Percentiles rank a stretch among this genome's conserved stretches.
These are phyloP conservation scores for Boletus sp. DNA, from an alignment of 768 basidiomycete species.

Conservation along the genomic window DNA sequence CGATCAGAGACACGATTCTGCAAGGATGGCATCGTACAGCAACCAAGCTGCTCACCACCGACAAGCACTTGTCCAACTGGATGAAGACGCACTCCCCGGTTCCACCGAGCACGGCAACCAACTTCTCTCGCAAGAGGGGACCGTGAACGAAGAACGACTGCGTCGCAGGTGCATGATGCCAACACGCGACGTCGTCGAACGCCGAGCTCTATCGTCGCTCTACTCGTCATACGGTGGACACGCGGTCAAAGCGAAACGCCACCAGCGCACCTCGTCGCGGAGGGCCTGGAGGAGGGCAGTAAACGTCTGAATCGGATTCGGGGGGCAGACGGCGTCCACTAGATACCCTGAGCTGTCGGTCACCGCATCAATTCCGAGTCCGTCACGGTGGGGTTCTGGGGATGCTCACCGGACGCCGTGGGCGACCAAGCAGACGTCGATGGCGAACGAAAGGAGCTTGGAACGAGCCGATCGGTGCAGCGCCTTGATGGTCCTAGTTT, in stretches of 20 bases:
- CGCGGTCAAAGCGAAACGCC: slow-evolving; percentile 6
- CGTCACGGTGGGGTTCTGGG: neutral
- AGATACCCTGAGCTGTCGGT: slow-evolving; percentile 42
- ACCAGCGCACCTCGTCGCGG: slow-evolving; percentile 34
- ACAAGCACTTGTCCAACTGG: slow-evolving; percentile 12
- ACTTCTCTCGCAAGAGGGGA: slow-evolving; percentile 13
- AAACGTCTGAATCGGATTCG: slow-evolving; percentile 34
- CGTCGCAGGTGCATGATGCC: slow-evolving; percentile 44
- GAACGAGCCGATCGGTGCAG: slow-evolving; percentile 7
- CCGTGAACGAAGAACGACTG: slow-evolving; percentile 59
- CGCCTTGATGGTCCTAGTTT: slow-evolving; percentile 3
- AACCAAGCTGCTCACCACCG: slow-evolving; percentile 18
- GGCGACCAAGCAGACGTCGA: slow-evolving; percentile 43
- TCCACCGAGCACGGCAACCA: slow-evolving; percentile 4
- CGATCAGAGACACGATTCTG: neutral
- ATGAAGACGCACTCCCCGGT: slow-evolving; percentile 17
- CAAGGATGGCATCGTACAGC: neutral
- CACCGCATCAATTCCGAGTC: neutral
- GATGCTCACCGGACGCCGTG: slow-evolving; percentile 41
- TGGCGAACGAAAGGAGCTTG: slow-evolving; percentile 33
- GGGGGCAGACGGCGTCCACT: slow-evolving; percentile 44
- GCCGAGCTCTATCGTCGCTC: slow-evolving; percentile 6
- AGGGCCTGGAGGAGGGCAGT: slow-evolving; percentile 38
- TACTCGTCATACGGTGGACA: neutral
- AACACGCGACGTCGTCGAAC: slow-evolving; percentile 44